Evolutionary conservation across 305 asterid genomes (phyloP), one percentile per base, ranked within the genome.

Genomic region (Nicotiana rustica): DNA sequence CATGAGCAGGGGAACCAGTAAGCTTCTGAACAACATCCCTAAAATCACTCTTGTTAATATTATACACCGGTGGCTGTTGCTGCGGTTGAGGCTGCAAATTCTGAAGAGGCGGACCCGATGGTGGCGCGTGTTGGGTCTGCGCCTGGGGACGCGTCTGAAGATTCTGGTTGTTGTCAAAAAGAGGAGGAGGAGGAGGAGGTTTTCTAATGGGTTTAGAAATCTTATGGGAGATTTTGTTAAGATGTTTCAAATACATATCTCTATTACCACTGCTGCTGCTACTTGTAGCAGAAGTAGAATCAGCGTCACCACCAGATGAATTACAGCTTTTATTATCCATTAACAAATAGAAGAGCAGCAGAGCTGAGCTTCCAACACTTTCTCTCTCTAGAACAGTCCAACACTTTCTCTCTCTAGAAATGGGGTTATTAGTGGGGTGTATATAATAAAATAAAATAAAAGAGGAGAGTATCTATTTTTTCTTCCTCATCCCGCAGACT

Each of bases 11-110:
- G 0, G 97, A 92, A 38, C 99, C 98, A 6, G 99, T 95, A 78
- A 95, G 99, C 87, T 88, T 90, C 94, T 95, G 99, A 57, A 95
- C 99, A 41, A 95, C 97, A 77, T 94, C 96, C 4, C 98, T 95
- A 86, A 95, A 95, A 82, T 95, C 98, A 83, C 88, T 91, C 85
- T 94, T 95, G 87, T 90, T 95, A 57, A 95, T 93, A 86, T 94
- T 95, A 86, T 94, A 95, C 10, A 95, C 99, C 78, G 99, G 99
- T 10, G 98, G 98, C 79, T 94, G 99, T 83, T 91, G 93, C 88
- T 91, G 92, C 60, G 83, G 95, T 18, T 79, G 82, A 13, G 75
- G 65, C 7, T 82, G 82, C 71, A 47, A 64, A 69, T 31, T 69
- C 65, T 36, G 88, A 41, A 82, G 82, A 6, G 66, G 82, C 2